Percentiles rank a stretch among this genome's conserved stretches.
phyloP scores from a whole-genome alignment of 352 stramenopile species.

The Globisporangium perplexum region DNA sequence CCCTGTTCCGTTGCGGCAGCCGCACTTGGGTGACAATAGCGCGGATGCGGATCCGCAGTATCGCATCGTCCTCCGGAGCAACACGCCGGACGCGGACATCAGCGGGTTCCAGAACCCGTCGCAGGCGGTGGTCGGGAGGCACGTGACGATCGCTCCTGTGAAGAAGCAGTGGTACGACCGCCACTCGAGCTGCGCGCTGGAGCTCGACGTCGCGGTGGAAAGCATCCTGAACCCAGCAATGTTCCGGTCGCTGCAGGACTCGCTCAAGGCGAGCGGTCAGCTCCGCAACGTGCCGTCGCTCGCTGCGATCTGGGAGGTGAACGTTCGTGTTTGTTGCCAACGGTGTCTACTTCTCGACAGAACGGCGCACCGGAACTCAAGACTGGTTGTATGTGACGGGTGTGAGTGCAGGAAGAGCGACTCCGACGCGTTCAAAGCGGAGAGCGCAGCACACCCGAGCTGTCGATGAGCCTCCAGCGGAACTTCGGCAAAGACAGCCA shows the following conservation, averaged over 20 bases:
- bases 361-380: neutral
- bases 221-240: conserved; percentile 62
- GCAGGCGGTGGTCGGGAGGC: conserved; percentile 18
- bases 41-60: conserved; percentile 1
- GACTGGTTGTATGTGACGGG: conserved; percentile 1
- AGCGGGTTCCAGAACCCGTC: conserved; percentile 23
- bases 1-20: conserved; percentile 49
- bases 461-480: conserved; percentile 53
- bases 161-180: conserved; percentile 53
- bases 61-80: conserved; percentile 30
- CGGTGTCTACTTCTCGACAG: neutral
- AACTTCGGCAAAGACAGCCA: conserved; percentile 18
- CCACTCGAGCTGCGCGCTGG: conserved; percentile 63
- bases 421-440: conserved; percentile 42
- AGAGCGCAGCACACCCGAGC: conserved; percentile 34
- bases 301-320: conserved; percentile 77
- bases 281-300: conserved; percentile 70
- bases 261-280: conserved; percentile 29
- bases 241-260: conserved; percentile 39
- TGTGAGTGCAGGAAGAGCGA: conserved; percentile 56
- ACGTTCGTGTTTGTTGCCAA: neutral
- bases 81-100: conserved; percentile 24
- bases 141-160: conserved; percentile 22
- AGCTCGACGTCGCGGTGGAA: conserved; percentile 60
- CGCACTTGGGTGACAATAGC: conserved; percentile 26